Percentiles rank a stretch among this genome's conserved stretches.
Evolutionary conservation across 177 flowering plant species (phyloP).

Genomic region (Vitis hybrid): DNA sequence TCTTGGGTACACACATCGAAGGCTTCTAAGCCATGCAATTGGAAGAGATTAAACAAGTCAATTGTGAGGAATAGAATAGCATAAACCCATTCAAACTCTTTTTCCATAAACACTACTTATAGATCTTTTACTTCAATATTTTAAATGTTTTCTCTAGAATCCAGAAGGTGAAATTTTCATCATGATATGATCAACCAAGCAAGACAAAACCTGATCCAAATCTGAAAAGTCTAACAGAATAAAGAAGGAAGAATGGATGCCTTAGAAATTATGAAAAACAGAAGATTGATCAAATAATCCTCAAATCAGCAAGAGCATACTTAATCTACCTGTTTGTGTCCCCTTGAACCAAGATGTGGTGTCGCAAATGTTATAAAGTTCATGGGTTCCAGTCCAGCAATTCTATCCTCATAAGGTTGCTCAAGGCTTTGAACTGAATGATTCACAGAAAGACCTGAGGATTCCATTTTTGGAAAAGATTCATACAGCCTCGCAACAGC

Average conservation of each 20-base stretch:
- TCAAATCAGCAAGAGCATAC: neutral
- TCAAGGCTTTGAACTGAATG: conserved; percentile 23
- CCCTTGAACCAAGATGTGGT: conserved; percentile 94
- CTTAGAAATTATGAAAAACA: neutral
- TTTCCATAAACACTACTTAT: too few relatives aligned
- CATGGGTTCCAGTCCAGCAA: conserved; percentile 91
- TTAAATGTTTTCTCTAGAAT: too few relatives aligned
- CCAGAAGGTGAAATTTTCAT: too few relatives aligned
- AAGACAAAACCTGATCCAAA: neutral
- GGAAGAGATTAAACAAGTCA: too few relatives aligned
- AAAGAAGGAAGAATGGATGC: neutral
- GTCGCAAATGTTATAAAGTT: conserved; percentile 95
- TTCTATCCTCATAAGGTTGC: conserved; percentile 40
- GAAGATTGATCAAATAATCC: neutral
- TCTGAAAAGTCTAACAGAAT: neutral
- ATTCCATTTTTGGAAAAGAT: conserved; percentile 18
- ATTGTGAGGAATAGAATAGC: too few relatives aligned
- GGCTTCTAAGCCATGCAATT: too few relatives aligned
- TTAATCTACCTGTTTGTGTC: conserved; percentile 74
- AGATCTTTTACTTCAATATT: too few relatives aligned
- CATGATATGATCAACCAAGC: neutral
- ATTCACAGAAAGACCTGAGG: conserved; percentile 19
- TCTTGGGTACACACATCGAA: too few relatives aligned
- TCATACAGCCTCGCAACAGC: conserved; percentile 77
- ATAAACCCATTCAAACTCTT: too few relatives aligned